Base-by-base conservation (phyloP, 768 basidiomycete genomes). In the Phanerochaete carnosa region DNA sequence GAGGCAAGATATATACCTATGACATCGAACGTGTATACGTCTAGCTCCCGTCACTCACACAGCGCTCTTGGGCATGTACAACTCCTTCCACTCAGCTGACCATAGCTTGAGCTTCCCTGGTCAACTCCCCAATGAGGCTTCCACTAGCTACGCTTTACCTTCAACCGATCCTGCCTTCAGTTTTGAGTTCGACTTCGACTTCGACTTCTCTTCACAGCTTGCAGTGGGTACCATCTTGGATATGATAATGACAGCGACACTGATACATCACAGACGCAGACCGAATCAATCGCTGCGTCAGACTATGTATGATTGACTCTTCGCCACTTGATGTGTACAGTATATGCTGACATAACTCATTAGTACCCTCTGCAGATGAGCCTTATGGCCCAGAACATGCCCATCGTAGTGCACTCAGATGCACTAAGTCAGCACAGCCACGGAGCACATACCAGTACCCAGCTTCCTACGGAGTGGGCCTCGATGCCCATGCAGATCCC, bases 11-110 rank as follows among this genome's bases (percentile, higher is more conserved):
- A 57, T 57, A 59, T 33, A 33, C n/a, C 32, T 37, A 47, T 49
- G 22, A 19, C 45, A 28, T 45, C 49, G 30, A 23, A 16, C 47
- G 58, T 26, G 35, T 23, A 29, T 12, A 12, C 54, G 51, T 26
- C 13, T 45, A 35, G 35, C 13, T 25, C 39, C 55, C 26, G 26
- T n/a, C 37, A 45, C 45, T 32, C 45, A 7, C 16, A 35, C 37
- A 15, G 55, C 55, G 35, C 37, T 37, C 55, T 37, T 56, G 55
- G 55, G 55, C 37, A 59, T 59, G 58, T 32, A 33, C 50, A 54
- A 59, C 51, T 15, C 37, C 51, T 28, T 26, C 52, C 43, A 59
- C 16, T 32, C 22, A 12, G 30, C 52, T 22, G 13, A 52, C 26
- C 11, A 59, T 52, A 25, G 45, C 23, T 56, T 46, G 37, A 56